Percentiles rank a stretch among this genome's conserved stretches.
Conservation (phyloP, 352 stramenopile genomes). For the Globisporangium cystogenes region DNA sequence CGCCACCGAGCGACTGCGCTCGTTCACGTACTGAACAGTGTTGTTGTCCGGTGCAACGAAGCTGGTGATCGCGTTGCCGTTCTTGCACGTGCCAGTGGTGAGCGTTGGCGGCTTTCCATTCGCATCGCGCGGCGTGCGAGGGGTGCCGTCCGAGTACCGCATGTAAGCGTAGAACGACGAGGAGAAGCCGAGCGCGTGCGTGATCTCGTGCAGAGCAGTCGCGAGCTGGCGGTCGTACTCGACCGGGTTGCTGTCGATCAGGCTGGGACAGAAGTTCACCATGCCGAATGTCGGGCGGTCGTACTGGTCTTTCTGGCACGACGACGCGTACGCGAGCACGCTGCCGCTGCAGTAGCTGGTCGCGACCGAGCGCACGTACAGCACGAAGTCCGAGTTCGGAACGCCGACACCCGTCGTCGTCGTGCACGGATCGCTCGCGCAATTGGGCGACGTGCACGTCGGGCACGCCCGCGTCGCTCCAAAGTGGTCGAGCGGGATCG, state of each 20-base stretch:
- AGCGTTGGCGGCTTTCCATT: conserved; percentile 26
- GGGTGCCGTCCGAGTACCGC: conserved; percentile 55
- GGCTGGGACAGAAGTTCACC: conserved; percentile 73
- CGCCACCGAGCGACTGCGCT: conserved; percentile 48
- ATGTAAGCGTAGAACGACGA: conserved; percentile 74
- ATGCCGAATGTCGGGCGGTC: conserved; percentile 82
- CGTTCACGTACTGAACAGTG: conserved; percentile 50
- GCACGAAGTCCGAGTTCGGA: conserved; percentile 52
- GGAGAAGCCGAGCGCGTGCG: conserved; percentile 75
- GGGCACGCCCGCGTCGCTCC: conserved; percentile 35
- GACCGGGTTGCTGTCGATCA: conserved; percentile 47
- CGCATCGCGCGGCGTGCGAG: conserved; percentile 48
- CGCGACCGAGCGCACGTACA: conserved; percentile 54
- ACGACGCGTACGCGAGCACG: conserved; percentile 69
- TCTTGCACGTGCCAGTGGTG: conserved; percentile 32
- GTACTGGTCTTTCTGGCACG: conserved; percentile 83
- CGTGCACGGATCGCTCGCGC: conserved; percentile 30
- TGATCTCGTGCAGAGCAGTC: conserved; percentile 80
- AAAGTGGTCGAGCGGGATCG: conserved; percentile 60
- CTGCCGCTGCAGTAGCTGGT: conserved; percentile 44
- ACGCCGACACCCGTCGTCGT: conserved; percentile 26
- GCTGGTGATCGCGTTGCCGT: conserved; percentile 40
- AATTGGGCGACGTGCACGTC: conserved; percentile 37
- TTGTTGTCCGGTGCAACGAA: conserved; percentile 25
- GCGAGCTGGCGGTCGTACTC: conserved; percentile 60